Base-by-base conservation (phyloP, 345 rosid genomes). In the Salix viminalis region DNA sequence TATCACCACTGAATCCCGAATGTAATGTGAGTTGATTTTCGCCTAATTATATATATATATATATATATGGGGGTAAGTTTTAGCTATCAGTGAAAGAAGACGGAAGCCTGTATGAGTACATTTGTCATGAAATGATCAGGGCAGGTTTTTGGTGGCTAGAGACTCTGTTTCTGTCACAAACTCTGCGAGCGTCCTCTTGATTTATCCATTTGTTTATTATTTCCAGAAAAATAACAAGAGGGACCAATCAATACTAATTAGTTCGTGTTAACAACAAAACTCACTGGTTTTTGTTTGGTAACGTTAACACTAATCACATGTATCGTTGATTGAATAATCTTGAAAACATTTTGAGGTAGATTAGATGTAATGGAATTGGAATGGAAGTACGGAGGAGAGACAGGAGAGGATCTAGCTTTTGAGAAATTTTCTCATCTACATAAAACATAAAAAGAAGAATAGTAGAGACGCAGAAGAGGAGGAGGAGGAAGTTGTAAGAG, bases 131-230 rank as follows among this genome's bases (percentile, higher is more conserved):
- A 41, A 14, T 44, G 58, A 76, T 37, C 60, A 79, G 74, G 83
- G 81, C 85, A 86, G 76, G 80, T 83, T 84, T 79, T 82, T 77
- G 76, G 81, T 75, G 21, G 14, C 32, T 28, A 41, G 68, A 68
- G 54, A 54, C 34, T 39, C 46, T 34, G 18, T 11, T n/a, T 36
- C 65, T 16, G 18, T 34, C 74, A 1, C 74, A 37, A 41, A 68
- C 58, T 30, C 68, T 70, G 4, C 64, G 64, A 32, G 13, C 39
- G 7, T 21, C 37, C 21, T 48, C 11, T n/a, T 6, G 3, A 54
- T 67, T 39, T 11, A 39, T 30, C 42, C 37, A 41, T 75, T 52
- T 23, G 2, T 16, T 4, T 4, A 21, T 71, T 10, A 19, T n/a
- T 44, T 54, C 11, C 2, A 23, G 23, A 61, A 62, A n/a, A 19